Evolutionary conservation across 345 rosid genomes (phyloP).

Genomic region (Aquilaria malaccensis): DNA sequence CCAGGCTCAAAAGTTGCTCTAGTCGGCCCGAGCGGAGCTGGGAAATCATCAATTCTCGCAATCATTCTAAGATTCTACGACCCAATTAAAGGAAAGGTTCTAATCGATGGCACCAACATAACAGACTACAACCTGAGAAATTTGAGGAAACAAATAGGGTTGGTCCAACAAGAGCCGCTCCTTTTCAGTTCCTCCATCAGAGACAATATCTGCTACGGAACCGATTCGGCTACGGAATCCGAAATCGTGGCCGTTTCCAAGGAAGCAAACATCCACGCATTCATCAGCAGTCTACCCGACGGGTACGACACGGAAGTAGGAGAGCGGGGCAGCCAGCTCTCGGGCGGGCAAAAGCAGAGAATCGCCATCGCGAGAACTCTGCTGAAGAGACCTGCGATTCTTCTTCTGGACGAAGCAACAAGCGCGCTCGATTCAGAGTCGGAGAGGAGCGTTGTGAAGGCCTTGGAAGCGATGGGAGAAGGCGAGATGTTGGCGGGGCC

Average conservation of each 20-base stretch:
- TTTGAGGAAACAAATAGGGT: slow-evolving; percentile 42
- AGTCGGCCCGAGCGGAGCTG: slow-evolving; percentile 62
- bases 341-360: slow-evolving; percentile 64
- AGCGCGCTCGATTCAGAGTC: slow-evolving; percentile 80
- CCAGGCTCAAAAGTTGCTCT: slow-evolving; percentile 41
- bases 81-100: slow-evolving; percentile 30
- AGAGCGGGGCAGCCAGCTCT: slow-evolving; percentile 59
- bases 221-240: slow-evolving; percentile 34
- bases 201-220: slow-evolving; percentile 43
- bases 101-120: slow-evolving; percentile 32
- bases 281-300: slow-evolving; percentile 38
- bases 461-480: slow-evolving; percentile 39
- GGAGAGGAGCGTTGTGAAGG: slow-evolving; percentile 48
- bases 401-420: slow-evolving; percentile 86
- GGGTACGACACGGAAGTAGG: slow-evolving; percentile 54
- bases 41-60: slow-evolving; percentile 58
- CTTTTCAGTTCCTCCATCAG: slow-evolving; percentile 43
- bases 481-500: slow-evolving; percentile 22
- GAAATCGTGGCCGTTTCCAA: slow-evolving; percentile 41
- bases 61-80: slow-evolving; percentile 47
- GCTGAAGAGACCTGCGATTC: slow-evolving; percentile 44
- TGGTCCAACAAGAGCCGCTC: slow-evolving; percentile 55
- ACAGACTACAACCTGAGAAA: slow-evolving; percentile 32
- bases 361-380: slow-evolving; percentile 54
- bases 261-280: slow-evolving; percentile 49